A percentile compares a stretch with the other conserved stretches of the same genome.
phyloP scores from a whole-genome alignment of 176 grass and related monocot species.

The Puccinellia tenuiflora region DNA sequence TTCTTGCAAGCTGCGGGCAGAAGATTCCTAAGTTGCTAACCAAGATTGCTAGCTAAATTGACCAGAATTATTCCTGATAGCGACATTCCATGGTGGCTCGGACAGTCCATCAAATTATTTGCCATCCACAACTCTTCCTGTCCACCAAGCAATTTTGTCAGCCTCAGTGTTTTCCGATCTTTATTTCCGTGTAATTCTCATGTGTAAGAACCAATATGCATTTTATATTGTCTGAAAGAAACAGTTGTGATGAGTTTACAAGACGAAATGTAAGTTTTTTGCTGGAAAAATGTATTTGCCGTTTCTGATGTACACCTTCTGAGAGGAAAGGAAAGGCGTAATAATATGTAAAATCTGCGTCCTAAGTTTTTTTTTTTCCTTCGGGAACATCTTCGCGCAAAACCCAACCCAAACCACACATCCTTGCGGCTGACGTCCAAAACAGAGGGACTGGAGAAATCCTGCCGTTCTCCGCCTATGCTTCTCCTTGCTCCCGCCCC shows the following conservation, averaged over 20 bases:
- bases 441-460: background rate
- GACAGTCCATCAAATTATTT: background rate
- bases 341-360: background rate
- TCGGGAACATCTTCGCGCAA: constrained; percentile 6
- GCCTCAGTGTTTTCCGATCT: background rate
- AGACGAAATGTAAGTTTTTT: background rate
- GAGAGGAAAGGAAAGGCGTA: background rate
- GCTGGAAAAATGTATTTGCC: background rate
- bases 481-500: constrained; percentile 22
- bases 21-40: constrained; percentile 42
- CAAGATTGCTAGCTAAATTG: background rate
- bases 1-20: constrained; percentile 61
- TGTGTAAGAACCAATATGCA: background rate
- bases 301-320: background rate
- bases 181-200: background rate
- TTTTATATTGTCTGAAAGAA: constrained; percentile 2
- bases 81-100: background rate
- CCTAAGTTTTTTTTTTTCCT: background rate
- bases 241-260: background rate
- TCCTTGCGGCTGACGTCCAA: background rate
- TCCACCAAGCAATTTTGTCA: constrained; percentile 18
- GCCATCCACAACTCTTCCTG: background rate
- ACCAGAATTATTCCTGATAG: constrained; percentile 10
- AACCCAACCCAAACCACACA: constrained; percentile 9
- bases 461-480: constrained; percentile 3